Evolutionary conservation across 2,329 filamentous ascomycete species (phyloP).

Genomic region (Phialophora tarda): DNA sequence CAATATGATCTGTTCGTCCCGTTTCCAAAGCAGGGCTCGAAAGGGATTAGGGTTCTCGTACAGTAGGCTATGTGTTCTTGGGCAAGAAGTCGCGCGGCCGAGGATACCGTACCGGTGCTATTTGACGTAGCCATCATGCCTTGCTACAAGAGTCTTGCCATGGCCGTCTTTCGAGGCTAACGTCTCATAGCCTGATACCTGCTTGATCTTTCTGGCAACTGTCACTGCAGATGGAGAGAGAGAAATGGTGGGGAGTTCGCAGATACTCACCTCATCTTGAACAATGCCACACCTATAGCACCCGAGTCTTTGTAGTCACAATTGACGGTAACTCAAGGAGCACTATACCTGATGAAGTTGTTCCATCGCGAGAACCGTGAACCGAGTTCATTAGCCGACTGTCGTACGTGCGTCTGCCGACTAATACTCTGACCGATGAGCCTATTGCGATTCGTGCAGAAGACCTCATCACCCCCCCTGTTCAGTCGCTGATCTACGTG

Average conservation of each 20-base stretch:
- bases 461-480: not conserved
- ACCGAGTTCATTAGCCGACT: not conserved
- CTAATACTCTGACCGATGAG: not conserved
- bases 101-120: no score
- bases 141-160: no score
- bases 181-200: no score
- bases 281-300: not conserved
- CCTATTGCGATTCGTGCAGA: not conserved
- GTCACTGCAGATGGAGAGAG: no score
- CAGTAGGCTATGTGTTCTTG: not conserved
- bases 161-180: no score
- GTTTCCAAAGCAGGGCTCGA: slow-evolving; percentile 6
- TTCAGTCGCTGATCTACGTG: slow-evolving; percentile 1
- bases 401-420: not conserved
- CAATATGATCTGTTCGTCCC: slow-evolving; percentile 9
- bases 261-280: not conserved
- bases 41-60: slow-evolving; percentile 6
- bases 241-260: no score
- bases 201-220: no score
- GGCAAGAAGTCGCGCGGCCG: no score
- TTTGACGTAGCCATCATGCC: no score
- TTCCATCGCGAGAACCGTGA: not conserved
- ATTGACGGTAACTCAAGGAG: not conserved
- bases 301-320: not conserved
- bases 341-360: not conserved